Conservation (phyloP, 129 eudicot genomes). For the Tanacetum coccineum region DNA sequence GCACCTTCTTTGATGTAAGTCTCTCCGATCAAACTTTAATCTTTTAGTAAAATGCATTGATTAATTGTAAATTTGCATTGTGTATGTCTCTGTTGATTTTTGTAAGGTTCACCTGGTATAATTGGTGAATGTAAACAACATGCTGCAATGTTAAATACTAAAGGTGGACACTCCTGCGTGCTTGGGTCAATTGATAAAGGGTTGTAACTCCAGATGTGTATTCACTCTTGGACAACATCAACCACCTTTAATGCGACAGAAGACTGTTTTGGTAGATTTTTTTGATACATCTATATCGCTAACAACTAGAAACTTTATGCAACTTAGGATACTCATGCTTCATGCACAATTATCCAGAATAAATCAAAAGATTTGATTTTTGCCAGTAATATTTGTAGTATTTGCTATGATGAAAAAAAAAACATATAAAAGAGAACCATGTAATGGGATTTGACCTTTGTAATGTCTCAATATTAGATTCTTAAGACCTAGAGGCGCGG, state of each 20-base stretch:
- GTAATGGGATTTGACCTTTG: no score
- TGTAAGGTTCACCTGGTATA: constrained; percentile 65
- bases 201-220: constrained; percentile 55
- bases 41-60: not conserved
- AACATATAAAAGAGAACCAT: constrained; percentile 32
- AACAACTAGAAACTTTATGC: no score
- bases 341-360: constrained; percentile 3
- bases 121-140: constrained; percentile 35
- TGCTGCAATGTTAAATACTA: constrained; percentile 42
- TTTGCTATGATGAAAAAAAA: constrained; percentile 21
- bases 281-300: constrained; percentile 25
- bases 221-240: constrained; percentile 31
- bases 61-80: not conserved
- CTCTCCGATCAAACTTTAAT: not conserved
- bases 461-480: no score
- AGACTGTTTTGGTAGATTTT: constrained; percentile 17
- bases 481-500: no score
- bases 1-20: constrained; percentile 57
- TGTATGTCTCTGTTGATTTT: not conserved
- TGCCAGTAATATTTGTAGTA: no score
- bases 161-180: constrained; percentile 37
- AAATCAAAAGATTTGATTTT: not conserved
- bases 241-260: constrained; percentile 13
- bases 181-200: constrained; percentile 43
- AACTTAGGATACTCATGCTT: constrained; percentile 12